phyloP scores from a whole-genome alignment of 768 basidiomycete species.

The Tricholoma hemisulphureum region DNA sequence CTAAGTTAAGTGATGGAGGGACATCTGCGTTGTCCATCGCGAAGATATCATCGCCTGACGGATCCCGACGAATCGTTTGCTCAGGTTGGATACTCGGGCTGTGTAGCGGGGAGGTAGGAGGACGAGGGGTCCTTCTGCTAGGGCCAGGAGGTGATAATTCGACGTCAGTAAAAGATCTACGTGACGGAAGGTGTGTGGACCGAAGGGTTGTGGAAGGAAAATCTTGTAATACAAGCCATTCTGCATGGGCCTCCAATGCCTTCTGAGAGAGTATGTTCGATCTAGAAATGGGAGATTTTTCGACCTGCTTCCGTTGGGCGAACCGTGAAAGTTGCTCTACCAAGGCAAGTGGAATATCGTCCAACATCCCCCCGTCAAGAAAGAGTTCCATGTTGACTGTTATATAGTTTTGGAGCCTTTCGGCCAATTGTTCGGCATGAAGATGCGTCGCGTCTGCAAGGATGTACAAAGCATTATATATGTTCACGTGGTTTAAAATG shows the following conservation, averaged over 20 bases:
- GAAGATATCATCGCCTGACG: constrained; percentile 70
- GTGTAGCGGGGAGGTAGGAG: constrained; percentile 25
- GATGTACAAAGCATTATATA: constrained; percentile 76
- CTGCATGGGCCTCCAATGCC: constrained; percentile 59
- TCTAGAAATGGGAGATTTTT: constrained; percentile 66
- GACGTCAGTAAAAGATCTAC: constrained; percentile 16
- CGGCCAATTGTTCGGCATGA: constrained; percentile 65
- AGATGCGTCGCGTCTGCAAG: constrained; percentile 81
- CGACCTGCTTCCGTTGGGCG: constrained; percentile 55
- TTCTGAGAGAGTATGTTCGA: constrained; percentile 49
- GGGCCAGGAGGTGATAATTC: constrained; percentile 18
- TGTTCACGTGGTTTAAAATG: constrained; percentile 63
- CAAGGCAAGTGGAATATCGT: constrained; percentile 65
- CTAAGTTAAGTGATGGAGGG: constrained; percentile 23
- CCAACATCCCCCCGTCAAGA: constrained; percentile 77
- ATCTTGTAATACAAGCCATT: constrained; percentile 73
- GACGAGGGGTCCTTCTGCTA: constrained; percentile 11
- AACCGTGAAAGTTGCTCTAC: constrained; percentile 66
- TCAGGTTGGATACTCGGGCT: constrained; percentile 17
- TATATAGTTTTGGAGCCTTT: constrained; percentile 77
- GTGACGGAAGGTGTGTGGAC: constrained; percentile 18
- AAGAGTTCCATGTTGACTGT: constrained; percentile 82
- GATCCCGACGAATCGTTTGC: constrained; percentile 25
- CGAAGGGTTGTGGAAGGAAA: constrained; percentile 57
- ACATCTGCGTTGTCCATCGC: constrained; percentile 76